phyloP scores from a whole-genome alignment of 768 basidiomycete genomes.

The Dictyophora rubrovolvata region DNA sequence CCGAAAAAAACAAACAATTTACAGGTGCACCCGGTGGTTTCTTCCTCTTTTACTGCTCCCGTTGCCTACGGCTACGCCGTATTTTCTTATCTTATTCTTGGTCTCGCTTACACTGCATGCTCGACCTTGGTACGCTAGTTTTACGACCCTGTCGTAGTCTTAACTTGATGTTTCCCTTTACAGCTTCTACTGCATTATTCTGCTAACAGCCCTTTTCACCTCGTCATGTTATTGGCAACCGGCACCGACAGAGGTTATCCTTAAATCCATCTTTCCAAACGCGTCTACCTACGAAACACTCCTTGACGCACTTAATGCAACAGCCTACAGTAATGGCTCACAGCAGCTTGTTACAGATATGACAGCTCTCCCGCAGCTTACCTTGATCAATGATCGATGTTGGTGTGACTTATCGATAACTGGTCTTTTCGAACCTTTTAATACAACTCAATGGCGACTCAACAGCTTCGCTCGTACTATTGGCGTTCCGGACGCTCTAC shows the following conservation, averaged over 20 bases:
- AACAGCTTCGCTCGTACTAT: conserved; percentile 34
- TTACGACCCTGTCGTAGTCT: neutral
- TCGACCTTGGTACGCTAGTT: conserved; percentile 59
- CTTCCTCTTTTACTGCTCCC: conserved; percentile 68
- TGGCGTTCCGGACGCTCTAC: neutral
- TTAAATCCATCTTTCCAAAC: conserved; percentile 7
- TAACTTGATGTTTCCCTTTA: neutral
- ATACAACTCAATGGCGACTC: conserved; percentile 65
- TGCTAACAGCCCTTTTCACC: conserved; percentile 73
- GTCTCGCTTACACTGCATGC: conserved; percentile 72
- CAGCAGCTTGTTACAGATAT: conserved; percentile 21
- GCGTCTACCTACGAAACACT: neutral
- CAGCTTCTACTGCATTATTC: conserved; percentile 81
- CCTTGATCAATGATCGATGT: conserved; percentile 67
- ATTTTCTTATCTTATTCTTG: conserved; percentile 67
- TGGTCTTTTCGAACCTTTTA: conserved; percentile 67
- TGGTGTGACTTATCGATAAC: conserved; percentile 72
- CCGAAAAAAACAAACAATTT: no score
- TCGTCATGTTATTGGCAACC: conserved; percentile 90
- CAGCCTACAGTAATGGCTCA: neutral
- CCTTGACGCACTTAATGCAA: neutral
- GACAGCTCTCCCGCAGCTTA: conserved; percentile 38
- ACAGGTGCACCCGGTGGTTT: conserved; percentile 82
- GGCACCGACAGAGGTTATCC: conserved; percentile 37
- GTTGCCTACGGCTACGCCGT: conserved; percentile 70